These are phyloP conservation scores for Thuidium tamariscinum DNA, from an alignment of 225 moss, liverwort and hornwort genomes.

Conservation along the genomic window DNA sequence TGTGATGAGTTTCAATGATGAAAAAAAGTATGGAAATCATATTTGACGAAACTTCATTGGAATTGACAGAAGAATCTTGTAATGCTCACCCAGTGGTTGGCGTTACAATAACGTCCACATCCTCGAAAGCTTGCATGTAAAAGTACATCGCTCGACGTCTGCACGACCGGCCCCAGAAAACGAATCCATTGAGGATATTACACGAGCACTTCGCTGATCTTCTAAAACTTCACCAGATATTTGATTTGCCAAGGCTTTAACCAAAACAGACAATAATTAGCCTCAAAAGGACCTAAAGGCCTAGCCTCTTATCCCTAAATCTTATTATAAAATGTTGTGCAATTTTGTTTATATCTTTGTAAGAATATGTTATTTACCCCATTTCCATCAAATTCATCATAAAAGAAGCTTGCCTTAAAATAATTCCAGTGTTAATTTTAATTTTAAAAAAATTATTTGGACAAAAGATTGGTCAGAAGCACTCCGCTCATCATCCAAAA, in stretches of 20 bases:
- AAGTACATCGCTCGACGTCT: constrained; percentile 81
- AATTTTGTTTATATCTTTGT: not conserved
- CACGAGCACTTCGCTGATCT: not conserved
- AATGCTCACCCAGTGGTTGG: constrained; percentile 77
- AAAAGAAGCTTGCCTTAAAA: not conserved
- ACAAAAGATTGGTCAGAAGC: not conserved
- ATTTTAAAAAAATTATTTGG: no score
- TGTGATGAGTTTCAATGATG: not conserved
- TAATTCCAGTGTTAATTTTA: not conserved
- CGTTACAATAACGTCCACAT: constrained; percentile 73
- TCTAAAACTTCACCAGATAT: not conserved
- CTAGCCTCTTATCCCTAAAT: not conserved
- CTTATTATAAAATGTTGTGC: no score
- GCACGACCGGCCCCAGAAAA: not conserved
- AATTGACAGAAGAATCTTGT: not conserved
- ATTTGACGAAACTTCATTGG: not conserved
- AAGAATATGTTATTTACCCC: not conserved
- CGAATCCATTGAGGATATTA: not conserved
- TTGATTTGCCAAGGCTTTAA: not conserved
- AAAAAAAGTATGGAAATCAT: not conserved
- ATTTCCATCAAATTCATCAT: not conserved
- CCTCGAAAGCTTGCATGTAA: constrained; percentile 69
- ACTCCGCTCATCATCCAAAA: not conserved
- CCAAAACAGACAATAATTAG: not conserved
- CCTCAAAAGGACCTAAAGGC: not conserved